Conservation (phyloP, 768 basidiomycete genomes). For the Termitomyces sp. region DNA sequence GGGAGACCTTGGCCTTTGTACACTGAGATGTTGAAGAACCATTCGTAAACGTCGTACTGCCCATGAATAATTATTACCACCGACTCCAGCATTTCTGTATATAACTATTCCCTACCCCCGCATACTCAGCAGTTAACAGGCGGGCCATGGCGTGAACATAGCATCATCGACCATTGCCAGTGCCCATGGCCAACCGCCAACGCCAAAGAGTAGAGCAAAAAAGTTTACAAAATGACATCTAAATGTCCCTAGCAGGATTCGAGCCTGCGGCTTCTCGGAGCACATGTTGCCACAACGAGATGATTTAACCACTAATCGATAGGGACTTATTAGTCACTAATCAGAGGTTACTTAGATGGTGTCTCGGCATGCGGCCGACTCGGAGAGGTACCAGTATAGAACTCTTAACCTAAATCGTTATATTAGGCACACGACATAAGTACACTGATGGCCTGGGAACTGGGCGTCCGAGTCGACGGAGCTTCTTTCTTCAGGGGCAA, state of each 20-base stretch:
- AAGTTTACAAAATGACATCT: neutral
- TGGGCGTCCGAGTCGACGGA: neutral
- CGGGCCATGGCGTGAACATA: too few species aligned
- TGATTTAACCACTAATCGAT: slow-evolving; percentile 14
- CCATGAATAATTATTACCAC: neutral
- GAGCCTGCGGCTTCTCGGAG: slow-evolving; percentile 24
- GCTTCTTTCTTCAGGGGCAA: neutral
- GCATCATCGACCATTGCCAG: too few species aligned
- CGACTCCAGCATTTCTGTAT: neutral
- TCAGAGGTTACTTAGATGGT: neutral
- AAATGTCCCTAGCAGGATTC: slow-evolving; percentile 22
- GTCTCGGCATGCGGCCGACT: neutral
- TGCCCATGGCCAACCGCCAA: too few species aligned
- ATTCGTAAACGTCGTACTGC: neutral
- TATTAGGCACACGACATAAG: too few species aligned
- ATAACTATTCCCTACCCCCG: too few species aligned
- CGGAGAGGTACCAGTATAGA: neutral
- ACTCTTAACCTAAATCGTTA: neutral
- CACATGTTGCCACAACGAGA: slow-evolving; percentile 17
- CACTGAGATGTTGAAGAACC: slow-evolving; percentile 31
- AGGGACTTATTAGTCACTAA: neutral
- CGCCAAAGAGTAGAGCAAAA: too few species aligned
- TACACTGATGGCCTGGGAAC: too few species aligned
- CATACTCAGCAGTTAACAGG: too few species aligned
- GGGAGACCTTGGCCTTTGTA: slow-evolving; percentile 57